phyloP scores from a whole-genome alignment of 768 basidiomycete species.

The Astraeus odoratus region DNA sequence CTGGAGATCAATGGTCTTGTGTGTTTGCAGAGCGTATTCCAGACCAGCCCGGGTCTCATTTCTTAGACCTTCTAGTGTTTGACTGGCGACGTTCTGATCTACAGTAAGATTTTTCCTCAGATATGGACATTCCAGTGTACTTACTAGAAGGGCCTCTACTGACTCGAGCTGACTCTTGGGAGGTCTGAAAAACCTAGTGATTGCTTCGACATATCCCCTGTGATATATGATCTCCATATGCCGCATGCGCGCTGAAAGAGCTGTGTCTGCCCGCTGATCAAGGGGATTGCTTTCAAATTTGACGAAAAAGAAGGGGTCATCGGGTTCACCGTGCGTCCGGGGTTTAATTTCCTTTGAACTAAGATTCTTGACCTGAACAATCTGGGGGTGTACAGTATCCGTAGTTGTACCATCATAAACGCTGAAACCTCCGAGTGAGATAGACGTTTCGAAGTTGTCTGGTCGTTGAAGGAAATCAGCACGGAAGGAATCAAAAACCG shows the following conservation, averaged over 20 bases:
- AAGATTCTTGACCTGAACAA: slow-evolving; percentile 72
- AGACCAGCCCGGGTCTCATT: slow-evolving; percentile 93
- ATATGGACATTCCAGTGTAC: slow-evolving; percentile 18
- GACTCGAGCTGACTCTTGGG: slow-evolving; percentile 94
- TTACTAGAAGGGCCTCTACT: slow-evolving; percentile 83
- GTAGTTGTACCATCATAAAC: slow-evolving; percentile 89
- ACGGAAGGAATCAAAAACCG: slow-evolving; percentile 82
- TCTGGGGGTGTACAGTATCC: slow-evolving; percentile 77
- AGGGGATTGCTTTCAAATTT: slow-evolving; percentile 91
- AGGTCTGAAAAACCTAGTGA: slow-evolving; percentile 87
- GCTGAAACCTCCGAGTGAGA: slow-evolving; percentile 79
- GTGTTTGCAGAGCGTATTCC: slow-evolving; percentile 86
- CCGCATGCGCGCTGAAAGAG: slow-evolving; percentile 81
- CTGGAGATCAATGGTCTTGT: slow-evolving; percentile 95
- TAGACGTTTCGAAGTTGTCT: slow-evolving; percentile 77
- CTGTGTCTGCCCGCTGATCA: slow-evolving; percentile 87
- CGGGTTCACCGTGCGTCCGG: slow-evolving; percentile 19
- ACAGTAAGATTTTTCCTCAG: not conserved
- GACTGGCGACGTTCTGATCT: slow-evolving; percentile 76
- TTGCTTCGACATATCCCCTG: slow-evolving; percentile 85
- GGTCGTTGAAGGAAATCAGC: slow-evolving; percentile 80
- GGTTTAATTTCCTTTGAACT: slow-evolving; percentile 28
- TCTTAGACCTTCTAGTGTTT: slow-evolving; percentile 87
- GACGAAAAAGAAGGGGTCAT: slow-evolving; percentile 76
- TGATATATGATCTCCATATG: slow-evolving; percentile 98